Base-by-base conservation (phyloP, 2,329 filamentous ascomycete genomes). In the Zasmidium angulare region DNA sequence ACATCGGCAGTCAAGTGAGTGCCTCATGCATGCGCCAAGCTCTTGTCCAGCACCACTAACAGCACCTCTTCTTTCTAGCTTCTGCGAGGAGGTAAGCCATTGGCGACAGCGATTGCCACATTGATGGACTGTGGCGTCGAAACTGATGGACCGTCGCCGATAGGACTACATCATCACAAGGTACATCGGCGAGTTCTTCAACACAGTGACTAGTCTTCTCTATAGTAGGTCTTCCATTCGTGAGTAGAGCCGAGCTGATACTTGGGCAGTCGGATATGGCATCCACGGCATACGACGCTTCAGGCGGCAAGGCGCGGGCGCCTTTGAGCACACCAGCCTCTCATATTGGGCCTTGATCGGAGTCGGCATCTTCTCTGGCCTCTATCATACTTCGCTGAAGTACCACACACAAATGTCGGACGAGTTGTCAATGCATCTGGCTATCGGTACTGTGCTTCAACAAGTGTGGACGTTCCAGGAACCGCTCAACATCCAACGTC, bases 401-500 rank as follows among this genome's bases (percentile, higher is more conserved):
- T 70, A 70, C 31, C 63, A 68, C 47, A 67, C 68, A 6, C 68
- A 70, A 22, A 70, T 70, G 67, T 63, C 63, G 43, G 68, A 70
- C 36, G 68, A 70, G 23, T 43, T 68, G n/a, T 65, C 63, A 36
- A 70, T 70, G 68, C 66, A 68, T 46, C 59, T 68, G 19, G 67
- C 68, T n/a, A 68, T 66, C 24, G 66, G 66, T n/a, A 64, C 59
- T 19, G 56, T 66, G 14, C 55, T 70, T 3, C 61, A 64, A 11
- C 65, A 66, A 53, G 49, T 66, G 57, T 68, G 65, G 53, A 67
- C 66, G 20, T 70, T 68, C 57, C 43, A 66, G 22, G 60, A 69
- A 48, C 62, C 66, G 3, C 61, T 58, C 2, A 46, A 55, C 4
- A 60, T 64, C 14, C 65, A 68, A 31, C 56, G 66, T 2, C 60